phyloP scores from a whole-genome alignment of 345 rosid genomes.

The Gynandropsis gynandra region DNA sequence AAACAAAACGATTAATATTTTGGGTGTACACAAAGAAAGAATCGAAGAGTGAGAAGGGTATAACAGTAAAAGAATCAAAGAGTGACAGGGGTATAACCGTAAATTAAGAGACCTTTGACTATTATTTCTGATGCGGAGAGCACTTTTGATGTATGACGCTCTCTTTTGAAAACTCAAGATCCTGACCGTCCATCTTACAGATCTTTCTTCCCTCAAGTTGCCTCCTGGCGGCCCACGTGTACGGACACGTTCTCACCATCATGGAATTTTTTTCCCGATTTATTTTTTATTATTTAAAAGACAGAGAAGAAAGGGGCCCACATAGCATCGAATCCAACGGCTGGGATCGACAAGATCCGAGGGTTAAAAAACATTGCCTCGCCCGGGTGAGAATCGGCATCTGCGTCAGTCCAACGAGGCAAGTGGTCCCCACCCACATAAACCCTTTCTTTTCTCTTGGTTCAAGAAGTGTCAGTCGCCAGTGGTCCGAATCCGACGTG shows the following conservation, averaged over 20 bases:
- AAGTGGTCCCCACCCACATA: background rate
- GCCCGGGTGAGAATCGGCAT: conserved; percentile 19
- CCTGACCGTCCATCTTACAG: conserved; percentile 22
- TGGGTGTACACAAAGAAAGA: too few relatives aligned
- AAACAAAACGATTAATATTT: too few relatives aligned
- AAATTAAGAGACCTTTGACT: too few relatives aligned
- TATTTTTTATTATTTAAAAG: background rate
- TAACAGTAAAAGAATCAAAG: too few relatives aligned
- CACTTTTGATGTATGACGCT: too few relatives aligned
- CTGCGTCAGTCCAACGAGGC: conserved; percentile 23
- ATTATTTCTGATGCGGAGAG: too few relatives aligned
- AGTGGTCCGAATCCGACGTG: background rate
- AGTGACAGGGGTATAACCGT: too few relatives aligned
- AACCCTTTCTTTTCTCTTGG: background rate
- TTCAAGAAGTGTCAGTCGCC: background rate
- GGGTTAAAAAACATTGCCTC: conserved; percentile 16
- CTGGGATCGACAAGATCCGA: conserved; percentile 27
- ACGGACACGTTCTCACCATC: conserved; percentile 29
- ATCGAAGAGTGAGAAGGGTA: too few relatives aligned
- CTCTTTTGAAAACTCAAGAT: conserved; percentile 9
- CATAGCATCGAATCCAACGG: conserved; percentile 24
- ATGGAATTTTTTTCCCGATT: conserved; percentile 26
- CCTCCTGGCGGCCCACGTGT: conserved; percentile 31
- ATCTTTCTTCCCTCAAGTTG: too few relatives aligned
- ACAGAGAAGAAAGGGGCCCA: conserved; percentile 18